Conservation (phyloP, 2,329 filamentous ascomycete genomes). For the Penicillium sclerotiorum region DNA sequence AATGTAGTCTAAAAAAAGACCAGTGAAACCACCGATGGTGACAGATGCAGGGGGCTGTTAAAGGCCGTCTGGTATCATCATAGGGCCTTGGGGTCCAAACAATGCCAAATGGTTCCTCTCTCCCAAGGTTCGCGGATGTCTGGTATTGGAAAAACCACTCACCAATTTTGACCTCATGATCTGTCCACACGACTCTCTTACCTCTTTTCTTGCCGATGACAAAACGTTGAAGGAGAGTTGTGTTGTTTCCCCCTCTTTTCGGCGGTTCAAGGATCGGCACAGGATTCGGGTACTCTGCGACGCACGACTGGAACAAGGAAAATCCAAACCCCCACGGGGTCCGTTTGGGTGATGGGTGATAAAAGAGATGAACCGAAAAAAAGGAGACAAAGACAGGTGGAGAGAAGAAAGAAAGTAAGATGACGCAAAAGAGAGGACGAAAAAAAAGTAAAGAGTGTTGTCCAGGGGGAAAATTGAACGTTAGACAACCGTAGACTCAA, state of each 20-base stretch:
- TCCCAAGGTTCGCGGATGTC: neutral
- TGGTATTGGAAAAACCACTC: slow-evolving; percentile 7
- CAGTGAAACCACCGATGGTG: slow-evolving; percentile 21
- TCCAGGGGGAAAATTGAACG: slow-evolving; percentile 2
- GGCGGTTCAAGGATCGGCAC: slow-evolving; percentile 15
- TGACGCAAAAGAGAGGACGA: neutral
- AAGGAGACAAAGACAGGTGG: neutral
- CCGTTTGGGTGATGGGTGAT: no score
- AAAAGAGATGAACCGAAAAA: neutral
- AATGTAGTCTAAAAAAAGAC: slow-evolving; percentile 21
- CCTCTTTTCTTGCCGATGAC: neutral
- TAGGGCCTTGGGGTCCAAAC: slow-evolving; percentile 19
- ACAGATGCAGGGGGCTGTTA: slow-evolving; percentile 24
- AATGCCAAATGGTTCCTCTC: slow-evolving; percentile 11
- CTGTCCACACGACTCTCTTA: slow-evolving; percentile 7
- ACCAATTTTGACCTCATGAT: slow-evolving; percentile 22
- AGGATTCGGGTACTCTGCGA: slow-evolving; percentile 1
- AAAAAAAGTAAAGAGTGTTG: neutral
- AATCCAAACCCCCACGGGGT: no score
- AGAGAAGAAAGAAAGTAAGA: neutral
- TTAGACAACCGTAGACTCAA: slow-evolving; percentile 3
- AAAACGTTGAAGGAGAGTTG: neutral
- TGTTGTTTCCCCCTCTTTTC: slow-evolving; percentile 20
- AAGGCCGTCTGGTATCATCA: slow-evolving; percentile 23
- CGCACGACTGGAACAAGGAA: no score